A percentile compares a stretch with the other conserved stretches of the same genome.
phyloP scores from a whole-genome alignment of 208 protist species.

The Acanthamoeba castellanii region DNA sequence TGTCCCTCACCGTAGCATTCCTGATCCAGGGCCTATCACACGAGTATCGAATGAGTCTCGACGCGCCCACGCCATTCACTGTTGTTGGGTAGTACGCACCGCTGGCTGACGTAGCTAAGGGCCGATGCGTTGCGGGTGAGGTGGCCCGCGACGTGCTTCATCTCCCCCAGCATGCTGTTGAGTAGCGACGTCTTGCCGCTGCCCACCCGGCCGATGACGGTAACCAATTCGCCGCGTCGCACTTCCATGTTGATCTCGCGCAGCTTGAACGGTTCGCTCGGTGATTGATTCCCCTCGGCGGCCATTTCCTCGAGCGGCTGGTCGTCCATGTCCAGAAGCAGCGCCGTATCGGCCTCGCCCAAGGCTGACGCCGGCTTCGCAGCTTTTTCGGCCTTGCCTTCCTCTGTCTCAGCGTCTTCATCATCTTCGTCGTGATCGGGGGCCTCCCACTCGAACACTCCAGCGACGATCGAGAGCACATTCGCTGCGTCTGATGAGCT shows the following conservation, averaged over 20 bases:
- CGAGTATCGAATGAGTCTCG: background rate
- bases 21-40: constrained; percentile 91
- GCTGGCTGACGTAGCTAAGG: constrained; percentile 13
- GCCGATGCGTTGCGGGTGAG: background rate
- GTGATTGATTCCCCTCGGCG: background rate
- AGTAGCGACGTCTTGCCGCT: constrained; percentile 80
- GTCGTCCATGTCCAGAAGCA: background rate
- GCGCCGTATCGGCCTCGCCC: background rate
- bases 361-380: too few species aligned
- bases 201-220: constrained; percentile 81
- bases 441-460: constrained; percentile 20
- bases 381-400: background rate
- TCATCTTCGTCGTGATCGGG: background rate
- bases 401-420: background rate
- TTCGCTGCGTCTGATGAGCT: background rate
- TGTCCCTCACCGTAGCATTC: constrained; percentile 94
- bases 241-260: constrained; percentile 10
- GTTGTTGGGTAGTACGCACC: background rate
- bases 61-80: background rate
- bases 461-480: background rate
- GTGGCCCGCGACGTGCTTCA: constrained; percentile 38
- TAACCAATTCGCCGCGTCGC: constrained; percentile 70
- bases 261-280: background rate
- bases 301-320: background rate
- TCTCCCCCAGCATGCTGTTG: constrained; percentile 76